Percentiles rank a stretch among this genome's conserved stretches.
phyloP scores from a whole-genome alignment of 2,329 filamentous ascomycete genomes.

The Dothideomycetes sp. region DNA sequence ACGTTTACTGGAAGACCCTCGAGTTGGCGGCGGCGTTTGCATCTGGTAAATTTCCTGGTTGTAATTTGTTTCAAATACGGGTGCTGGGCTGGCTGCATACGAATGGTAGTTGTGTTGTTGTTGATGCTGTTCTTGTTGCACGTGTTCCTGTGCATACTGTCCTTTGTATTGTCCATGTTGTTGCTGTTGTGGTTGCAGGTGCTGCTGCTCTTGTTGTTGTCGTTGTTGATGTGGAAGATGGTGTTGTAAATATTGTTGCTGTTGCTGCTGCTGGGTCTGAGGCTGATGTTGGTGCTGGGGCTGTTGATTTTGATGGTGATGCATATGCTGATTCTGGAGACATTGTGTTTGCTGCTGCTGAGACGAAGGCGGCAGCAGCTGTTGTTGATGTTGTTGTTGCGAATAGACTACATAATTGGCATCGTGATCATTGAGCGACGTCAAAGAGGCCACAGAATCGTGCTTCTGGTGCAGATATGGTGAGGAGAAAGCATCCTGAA shows the following conservation, averaged over 20 bases:
- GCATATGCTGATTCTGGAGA: too few relatives aligned
- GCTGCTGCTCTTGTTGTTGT: too few relatives aligned
- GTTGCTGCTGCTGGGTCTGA: too few relatives aligned
- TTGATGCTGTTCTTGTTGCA: not conserved
- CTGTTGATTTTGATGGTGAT: constrained; percentile 2
- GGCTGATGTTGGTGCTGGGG: too few relatives aligned
- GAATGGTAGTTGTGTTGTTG: not conserved
- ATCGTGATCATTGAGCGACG: constrained; percentile 11
- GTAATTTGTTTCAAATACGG: constrained; percentile 2
- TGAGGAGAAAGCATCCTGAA: constrained; percentile 42
- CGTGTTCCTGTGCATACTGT: too few relatives aligned
- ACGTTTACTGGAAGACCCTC: constrained; percentile 44
- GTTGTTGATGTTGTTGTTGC: not conserved
- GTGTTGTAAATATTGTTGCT: too few relatives aligned
- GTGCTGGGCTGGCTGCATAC: constrained; percentile 5
- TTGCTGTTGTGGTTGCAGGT: too few relatives aligned
- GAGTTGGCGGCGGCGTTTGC: constrained; percentile 54
- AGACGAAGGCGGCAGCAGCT: too few relatives aligned
- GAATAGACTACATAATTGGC: constrained; percentile 5
- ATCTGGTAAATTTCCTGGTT: constrained; percentile 33
- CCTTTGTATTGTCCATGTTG: not conserved
- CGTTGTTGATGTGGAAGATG: too few relatives aligned
- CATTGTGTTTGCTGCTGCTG: not conserved
- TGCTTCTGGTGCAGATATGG: constrained; percentile 20
- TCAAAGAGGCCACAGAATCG: constrained; percentile 4